Percentiles rank a stretch among this genome's conserved stretches.
These are phyloP conservation scores for Metschnikowia chrysomelidarum DNA, from an alignment of 805 yeast genomes.

Conservation along the genomic window DNA sequence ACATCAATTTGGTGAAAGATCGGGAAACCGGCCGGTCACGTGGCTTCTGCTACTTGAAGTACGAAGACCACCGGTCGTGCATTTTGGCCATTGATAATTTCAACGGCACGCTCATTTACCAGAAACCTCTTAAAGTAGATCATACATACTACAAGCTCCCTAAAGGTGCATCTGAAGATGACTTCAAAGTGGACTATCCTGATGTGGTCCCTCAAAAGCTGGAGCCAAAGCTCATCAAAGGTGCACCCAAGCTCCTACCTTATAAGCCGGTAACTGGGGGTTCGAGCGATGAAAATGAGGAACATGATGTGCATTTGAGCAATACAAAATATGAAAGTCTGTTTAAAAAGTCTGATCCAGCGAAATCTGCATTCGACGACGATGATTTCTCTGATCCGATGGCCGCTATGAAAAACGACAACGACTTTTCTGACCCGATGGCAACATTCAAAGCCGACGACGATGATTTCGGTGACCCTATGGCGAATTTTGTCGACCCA, in stretches of 20 bases:
- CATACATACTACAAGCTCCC: constrained; percentile 63
- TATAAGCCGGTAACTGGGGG: constrained; percentile 2
- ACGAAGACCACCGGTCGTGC: constrained; percentile 77
- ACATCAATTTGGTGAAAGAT: constrained; percentile 67
- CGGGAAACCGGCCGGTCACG: constrained; percentile 58
- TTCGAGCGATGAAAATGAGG: not conserved
- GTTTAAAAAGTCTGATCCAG: constrained; percentile 38
- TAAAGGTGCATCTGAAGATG: constrained; percentile 50
- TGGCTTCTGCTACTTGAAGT: constrained; percentile 81
- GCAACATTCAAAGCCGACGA: constrained; percentile 28
- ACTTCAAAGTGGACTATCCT: constrained; percentile 31
- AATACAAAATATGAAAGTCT: constrained; percentile 4
- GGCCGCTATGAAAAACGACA: constrained; percentile 15
- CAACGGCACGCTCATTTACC: constrained; percentile 63
- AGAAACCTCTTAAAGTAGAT: constrained; percentile 55
- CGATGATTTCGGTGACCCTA: constrained; percentile 31
- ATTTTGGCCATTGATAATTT: constrained; percentile 86
- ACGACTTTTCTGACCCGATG: constrained; percentile 36
- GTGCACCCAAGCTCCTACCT: constrained; percentile 10
- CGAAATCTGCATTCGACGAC: constrained; percentile 25
- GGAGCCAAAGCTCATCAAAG: constrained; percentile 9
- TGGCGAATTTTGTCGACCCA: constrained; percentile 8
- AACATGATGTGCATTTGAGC: not conserved
- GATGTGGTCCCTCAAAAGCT: not conserved
- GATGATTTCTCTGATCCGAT: constrained; percentile 26